phyloP scores from a whole-genome alignment of 2,329 filamentous ascomycete species.

The Botrytis porri region DNA sequence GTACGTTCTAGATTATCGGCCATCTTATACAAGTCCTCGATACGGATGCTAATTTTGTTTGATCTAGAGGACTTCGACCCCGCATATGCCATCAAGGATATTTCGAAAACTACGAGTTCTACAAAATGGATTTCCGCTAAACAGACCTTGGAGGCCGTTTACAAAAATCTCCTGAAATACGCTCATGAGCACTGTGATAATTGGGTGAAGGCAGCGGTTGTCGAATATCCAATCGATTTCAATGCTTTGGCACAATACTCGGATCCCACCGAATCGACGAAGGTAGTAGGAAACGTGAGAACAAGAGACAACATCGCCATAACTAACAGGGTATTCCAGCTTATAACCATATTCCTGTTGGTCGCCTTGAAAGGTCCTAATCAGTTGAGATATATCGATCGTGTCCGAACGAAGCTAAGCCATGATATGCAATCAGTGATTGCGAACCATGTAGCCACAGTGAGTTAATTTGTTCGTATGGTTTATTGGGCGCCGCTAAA shows the following conservation, averaged over 20 bases:
- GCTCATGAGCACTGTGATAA: slow-evolving; percentile 50
- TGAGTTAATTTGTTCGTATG: slow-evolving; percentile 16
- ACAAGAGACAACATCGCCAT: slow-evolving; percentile 7
- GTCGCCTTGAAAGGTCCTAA: slow-evolving; percentile 60
- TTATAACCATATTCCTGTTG: slow-evolving; percentile 61
- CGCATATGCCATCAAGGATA: slow-evolving; percentile 53
- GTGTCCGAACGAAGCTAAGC: slow-evolving; percentile 44
- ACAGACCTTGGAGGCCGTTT: slow-evolving; percentile 50
- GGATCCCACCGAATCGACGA: slow-evolving; percentile 52
- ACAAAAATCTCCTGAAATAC: slow-evolving; percentile 54
- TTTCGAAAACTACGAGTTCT: slow-evolving; percentile 44
- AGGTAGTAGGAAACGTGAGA: slow-evolving; percentile 41
- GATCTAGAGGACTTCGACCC: slow-evolving; percentile 53
- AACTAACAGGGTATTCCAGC: slow-evolving; percentile 42
- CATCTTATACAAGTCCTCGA: slow-evolving; percentile 39
- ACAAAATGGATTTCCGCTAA: slow-evolving; percentile 43
- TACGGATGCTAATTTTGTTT: slow-evolving; percentile 35
- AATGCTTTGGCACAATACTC: slow-evolving; percentile 57
- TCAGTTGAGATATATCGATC: slow-evolving; percentile 51
- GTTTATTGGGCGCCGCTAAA: neutral
- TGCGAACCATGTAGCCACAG: slow-evolving; percentile 34
- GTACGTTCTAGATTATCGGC: slow-evolving; percentile 34
- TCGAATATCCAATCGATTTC: slow-evolving; percentile 51
- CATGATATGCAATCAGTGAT: slow-evolving; percentile 44
- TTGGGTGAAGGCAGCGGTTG: slow-evolving; percentile 49